Percentiles rank a stretch among this genome's conserved stretches.
Evolutionary conservation across 805 yeast species (phyloP).

Genomic region (Nakazawaea ishiwadae): DNA sequence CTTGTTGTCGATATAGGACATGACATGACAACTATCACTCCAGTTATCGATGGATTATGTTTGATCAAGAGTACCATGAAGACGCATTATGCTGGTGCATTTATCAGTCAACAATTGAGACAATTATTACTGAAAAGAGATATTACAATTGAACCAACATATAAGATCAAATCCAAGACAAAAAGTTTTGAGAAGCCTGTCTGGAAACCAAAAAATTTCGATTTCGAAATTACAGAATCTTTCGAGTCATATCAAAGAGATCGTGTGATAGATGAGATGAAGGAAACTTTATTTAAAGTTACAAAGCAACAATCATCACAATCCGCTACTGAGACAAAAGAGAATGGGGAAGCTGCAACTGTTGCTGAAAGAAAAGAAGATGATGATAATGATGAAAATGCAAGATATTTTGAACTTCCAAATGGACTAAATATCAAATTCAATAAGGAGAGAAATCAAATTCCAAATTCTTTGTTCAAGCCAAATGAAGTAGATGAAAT

Average conservation of each 20-base stretch:
- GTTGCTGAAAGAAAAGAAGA: slow-evolving; percentile 18
- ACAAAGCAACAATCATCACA: slow-evolving; percentile 5
- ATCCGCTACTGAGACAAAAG: too few species aligned
- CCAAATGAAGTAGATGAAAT: slow-evolving; percentile 42
- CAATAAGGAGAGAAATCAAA: slow-evolving; percentile 51
- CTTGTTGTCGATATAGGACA: slow-evolving; percentile 85
- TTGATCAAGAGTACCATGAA: slow-evolving; percentile 63
- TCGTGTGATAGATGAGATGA: slow-evolving; percentile 63
- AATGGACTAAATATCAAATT: slow-evolving; percentile 66
- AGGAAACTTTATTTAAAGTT: slow-evolving; percentile 62
- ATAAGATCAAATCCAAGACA: slow-evolving; percentile 38
- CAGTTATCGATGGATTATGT: slow-evolving; percentile 79
- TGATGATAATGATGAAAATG: slow-evolving; percentile 20
- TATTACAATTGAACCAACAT: slow-evolving; percentile 39
- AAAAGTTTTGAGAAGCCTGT: slow-evolving; percentile 17
- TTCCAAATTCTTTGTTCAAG: slow-evolving; percentile 71
- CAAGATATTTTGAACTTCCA: slow-evolving; percentile 67
- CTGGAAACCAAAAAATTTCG: slow-evolving; percentile 24
- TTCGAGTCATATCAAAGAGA: slow-evolving; percentile 53
- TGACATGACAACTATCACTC: slow-evolving; percentile 71
- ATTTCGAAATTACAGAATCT: slow-evolving; percentile 38
- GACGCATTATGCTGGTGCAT: slow-evolving; percentile 73
- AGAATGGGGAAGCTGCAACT: slow-evolving; percentile 26
- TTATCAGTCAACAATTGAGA: slow-evolving; percentile 48
- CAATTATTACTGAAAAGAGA: slow-evolving; percentile 32